Evolutionary conservation across 495 filamentous ascomycete genomes (phyloP), one percentile per base, ranked within the genome.

Genomic region (Neurospora africana): DNA sequence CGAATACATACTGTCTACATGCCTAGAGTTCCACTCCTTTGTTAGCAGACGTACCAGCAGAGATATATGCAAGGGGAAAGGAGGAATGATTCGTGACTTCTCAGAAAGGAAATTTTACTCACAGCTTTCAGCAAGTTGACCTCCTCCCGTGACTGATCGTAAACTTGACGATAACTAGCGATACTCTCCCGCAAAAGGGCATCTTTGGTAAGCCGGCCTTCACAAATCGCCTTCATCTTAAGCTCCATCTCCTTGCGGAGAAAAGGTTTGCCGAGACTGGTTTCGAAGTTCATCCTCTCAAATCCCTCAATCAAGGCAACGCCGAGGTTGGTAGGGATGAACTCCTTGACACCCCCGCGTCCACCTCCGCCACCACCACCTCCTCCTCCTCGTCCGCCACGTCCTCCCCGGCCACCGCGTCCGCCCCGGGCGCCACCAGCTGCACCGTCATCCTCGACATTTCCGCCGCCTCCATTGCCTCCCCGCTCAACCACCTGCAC

Each of bases 241-340:
- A 91, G 80, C 80, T 99, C 95, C 93, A 97, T 97, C 84, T 99
- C 95, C 80, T 99, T 98, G 35, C 95, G 88, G 53, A 99, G 83
- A 79, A 98, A 98, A n/a, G 95, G 95, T 80, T 99, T 99, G 76
- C 93, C 91, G 19, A 99, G 86, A 71, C 92, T 96, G 23, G 90
- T 94, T 69, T 97, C 93, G 70, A 98, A 89, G 38, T 90, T 91
- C 82, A 99, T 92, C 72, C 90, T 89, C 75, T 98, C 93, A 75
- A 98, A 98, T 0, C 96, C 96, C 80, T 95, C 90, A 47, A 98
- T 91, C 43, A 99, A 84, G 30, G 94, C 95, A 19, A 98, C 89
- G 0, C 95, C 95, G 36, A 99, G 86, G 21, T 89, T 91, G 6
- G 93, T 97, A 0, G 95, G 95, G 71, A 98, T 92, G 76, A 99